Base-by-base conservation (phyloP, 805 yeast genomes). In the Brettanomyces anomalus region DNA sequence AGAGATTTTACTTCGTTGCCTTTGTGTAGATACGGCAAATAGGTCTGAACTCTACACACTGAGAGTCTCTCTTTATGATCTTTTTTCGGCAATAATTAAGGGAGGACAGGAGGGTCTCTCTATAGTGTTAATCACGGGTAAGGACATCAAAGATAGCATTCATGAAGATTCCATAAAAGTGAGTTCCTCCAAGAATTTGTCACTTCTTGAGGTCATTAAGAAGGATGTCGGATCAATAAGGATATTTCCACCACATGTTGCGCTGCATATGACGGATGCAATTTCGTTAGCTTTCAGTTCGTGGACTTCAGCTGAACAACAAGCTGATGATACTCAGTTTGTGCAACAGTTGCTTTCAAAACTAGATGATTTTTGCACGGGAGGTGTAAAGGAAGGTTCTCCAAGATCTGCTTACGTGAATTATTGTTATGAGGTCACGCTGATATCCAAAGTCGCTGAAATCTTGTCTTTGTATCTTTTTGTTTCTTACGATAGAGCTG, bases 91-190 rank as follows among this genome's bases (percentile, higher is more conserved):
- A 0, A 76, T 82, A 3, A 70, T 83, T 73, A 76, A 72, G 45
- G 82, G 85, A 4, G 75, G 77, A 37, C 93, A 85, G 57, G 85
- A 84, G 56, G 94, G 93, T 2, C 59, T 85, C n/a, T 71, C 89
- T 0, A 77, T 81, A 39, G 66, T 80, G 20, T 77, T 85, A 48
- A 68, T 84, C 30, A 80, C 84, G 19, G 79, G 86, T 18, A 55
- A 72, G 57, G 72, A 71, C 49, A 69, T 71, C n/a, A 55, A 55
- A 15, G 63, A 54, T 10, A 53, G 53, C 38, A 44, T 56, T 4
- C 42, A 54, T 3, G 20, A 41, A 1, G 15, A 32, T 32, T 6
- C 15, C 18, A 36, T 45, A 31, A 42, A 41, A 17, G 50, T 41
- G 17, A 46, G 43, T 20, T 17, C 40, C 20, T 36, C 35, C 13